Evolutionary conservation across 192 early-diverging fungal genomes (phyloP).

Genomic region (Dispira parvispora): DNA sequence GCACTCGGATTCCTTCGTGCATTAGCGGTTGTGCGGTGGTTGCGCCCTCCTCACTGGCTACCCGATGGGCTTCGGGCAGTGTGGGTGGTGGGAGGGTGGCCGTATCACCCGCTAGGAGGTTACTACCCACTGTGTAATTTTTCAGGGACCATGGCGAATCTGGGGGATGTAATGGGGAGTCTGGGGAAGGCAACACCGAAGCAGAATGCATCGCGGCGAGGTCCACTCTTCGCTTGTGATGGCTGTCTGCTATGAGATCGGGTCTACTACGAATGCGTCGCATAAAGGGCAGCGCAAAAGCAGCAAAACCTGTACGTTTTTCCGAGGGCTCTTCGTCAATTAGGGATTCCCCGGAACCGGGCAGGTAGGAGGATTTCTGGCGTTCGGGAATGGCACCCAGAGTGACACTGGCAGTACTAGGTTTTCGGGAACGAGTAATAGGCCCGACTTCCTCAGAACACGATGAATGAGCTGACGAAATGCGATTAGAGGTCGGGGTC

Average conservation of each 20-base stretch:
- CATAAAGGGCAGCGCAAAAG: conserved; percentile 3
- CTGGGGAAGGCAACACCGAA: conserved; percentile 5
- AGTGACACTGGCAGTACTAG: too few relatives aligned
- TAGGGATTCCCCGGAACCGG: too few relatives aligned
- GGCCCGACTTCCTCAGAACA: too few relatives aligned
- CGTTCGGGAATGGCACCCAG: too few relatives aligned
- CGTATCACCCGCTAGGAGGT: too few relatives aligned
- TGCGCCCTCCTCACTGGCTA: conserved; percentile 2
- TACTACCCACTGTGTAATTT: not conserved
- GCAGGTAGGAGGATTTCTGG: too few relatives aligned
- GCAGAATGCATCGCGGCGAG: too few relatives aligned
- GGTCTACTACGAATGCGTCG: conserved; percentile 10
- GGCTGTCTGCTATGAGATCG: not conserved
- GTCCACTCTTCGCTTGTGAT: not conserved
- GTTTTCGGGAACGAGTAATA: too few relatives aligned
- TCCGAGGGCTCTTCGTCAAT: not conserved
- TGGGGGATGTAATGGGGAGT: not conserved
- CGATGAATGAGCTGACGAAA: too few relatives aligned
- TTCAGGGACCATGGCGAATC: conserved; percentile 1
- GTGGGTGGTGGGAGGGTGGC: conserved; percentile 2
- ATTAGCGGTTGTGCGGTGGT: not conserved
- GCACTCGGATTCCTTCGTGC: not conserved
- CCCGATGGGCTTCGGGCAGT: conserved; percentile 7
- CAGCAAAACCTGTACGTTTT: not conserved
- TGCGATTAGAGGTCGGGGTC: too few relatives aligned